Conservation (phyloP, 345 rosid species). For the Raphanus raphanistrum region DNA sequence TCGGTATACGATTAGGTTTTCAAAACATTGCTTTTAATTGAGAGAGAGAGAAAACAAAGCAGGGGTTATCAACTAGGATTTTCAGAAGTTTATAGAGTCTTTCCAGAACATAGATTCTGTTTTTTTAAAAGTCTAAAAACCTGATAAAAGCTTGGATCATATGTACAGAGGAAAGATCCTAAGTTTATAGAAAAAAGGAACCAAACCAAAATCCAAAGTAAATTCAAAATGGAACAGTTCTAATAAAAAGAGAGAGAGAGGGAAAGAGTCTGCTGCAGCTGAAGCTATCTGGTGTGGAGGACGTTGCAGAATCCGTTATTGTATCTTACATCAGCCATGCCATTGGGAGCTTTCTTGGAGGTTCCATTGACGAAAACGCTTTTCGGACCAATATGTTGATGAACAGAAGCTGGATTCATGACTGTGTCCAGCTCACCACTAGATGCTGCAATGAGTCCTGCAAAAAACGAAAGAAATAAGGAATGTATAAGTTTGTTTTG, state of each 20-base stretch:
- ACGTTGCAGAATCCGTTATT: conserved; percentile 55
- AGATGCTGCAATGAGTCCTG: conserved; percentile 86
- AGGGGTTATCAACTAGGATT: conserved; percentile 18
- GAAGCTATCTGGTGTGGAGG: conserved; percentile 51
- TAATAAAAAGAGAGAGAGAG: not conserved
- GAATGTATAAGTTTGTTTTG: not conserved
- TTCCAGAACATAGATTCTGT: conserved; percentile 19
- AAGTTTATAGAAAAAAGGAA: not conserved
- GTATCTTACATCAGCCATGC: conserved; percentile 49
- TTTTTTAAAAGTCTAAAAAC: conserved; percentile 8
- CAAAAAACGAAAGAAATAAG: conserved; percentile 1
- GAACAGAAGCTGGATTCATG: conserved; percentile 32
- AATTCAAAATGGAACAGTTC: not conserved
- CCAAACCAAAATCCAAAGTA: conserved; percentile 28
- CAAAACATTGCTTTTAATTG: too few species aligned
- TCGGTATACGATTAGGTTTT: too few species aligned
- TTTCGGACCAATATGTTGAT: conserved; percentile 38
- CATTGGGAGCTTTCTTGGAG: conserved; percentile 47
- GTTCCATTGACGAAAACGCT: conserved; percentile 50
- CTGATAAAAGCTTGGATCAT: conserved; percentile 26
- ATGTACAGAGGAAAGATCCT: conserved; percentile 25
- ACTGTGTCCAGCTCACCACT: conserved; percentile 58
- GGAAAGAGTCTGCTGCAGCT: not conserved
- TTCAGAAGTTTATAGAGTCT: conserved; percentile 19
- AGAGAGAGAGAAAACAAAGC: conserved; percentile 4